phyloP scores from a whole-genome alignment of 495 filamentous ascomycete species.

The Penicillium pulvis region DNA sequence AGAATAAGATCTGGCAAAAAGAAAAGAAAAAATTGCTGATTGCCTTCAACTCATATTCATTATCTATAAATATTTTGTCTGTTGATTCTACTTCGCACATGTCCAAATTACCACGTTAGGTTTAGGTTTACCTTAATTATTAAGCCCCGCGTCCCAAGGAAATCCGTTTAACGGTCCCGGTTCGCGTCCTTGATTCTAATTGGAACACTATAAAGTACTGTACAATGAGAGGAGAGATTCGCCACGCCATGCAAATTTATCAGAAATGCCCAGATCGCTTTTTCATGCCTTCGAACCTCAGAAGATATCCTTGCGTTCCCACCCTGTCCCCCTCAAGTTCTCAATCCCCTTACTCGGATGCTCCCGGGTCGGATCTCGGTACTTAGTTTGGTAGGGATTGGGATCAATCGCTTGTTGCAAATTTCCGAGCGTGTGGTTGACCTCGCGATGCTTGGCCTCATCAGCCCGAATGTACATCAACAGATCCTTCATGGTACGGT shows the following conservation, averaged over 20 bases:
- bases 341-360: constrained; percentile 73
- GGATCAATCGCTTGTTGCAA: constrained; percentile 79
- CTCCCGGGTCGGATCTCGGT: constrained; percentile 62
- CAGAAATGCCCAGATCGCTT: not conserved
- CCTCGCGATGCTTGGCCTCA: constrained; percentile 95
- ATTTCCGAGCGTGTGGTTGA: constrained; percentile 93
- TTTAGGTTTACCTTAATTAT: constrained; percentile 15
- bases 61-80: not conserved
- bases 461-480: constrained; percentile 89
- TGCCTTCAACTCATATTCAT: not conserved
- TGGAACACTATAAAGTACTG: not conserved
- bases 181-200: not conserved
- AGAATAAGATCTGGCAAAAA: not conserved
- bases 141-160: constrained; percentile 9
- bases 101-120: constrained; percentile 15
- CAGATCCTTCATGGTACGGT: constrained; percentile 81
- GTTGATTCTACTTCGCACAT: too few species aligned
- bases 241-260: not conserved
- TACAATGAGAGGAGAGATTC: constrained; percentile 1
- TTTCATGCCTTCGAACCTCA: not conserved
- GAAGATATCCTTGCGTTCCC: constrained; percentile 79
- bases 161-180: constrained; percentile 2
- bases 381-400: constrained; percentile 83
- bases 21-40: not conserved
- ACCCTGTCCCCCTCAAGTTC: constrained; percentile 68